These are phyloP conservation scores for Aspergillus incahuasiensis DNA, from an alignment of 495 filamentous ascomycete species.

Conservation along the genomic window DNA sequence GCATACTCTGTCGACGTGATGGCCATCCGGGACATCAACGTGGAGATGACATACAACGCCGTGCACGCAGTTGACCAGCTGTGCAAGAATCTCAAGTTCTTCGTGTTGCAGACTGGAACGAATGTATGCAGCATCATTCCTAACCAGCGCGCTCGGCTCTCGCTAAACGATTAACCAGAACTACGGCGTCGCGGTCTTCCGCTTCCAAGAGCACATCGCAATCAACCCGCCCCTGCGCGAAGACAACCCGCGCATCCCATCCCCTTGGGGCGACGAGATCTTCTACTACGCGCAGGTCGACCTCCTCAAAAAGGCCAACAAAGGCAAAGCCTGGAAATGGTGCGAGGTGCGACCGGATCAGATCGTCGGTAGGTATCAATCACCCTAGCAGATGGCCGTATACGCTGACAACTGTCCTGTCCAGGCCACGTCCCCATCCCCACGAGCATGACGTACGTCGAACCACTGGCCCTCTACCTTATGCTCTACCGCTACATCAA, in stretches of 20 bases:
- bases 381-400: too few relatives aligned
- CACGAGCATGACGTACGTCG: constrained; percentile 19
- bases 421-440: constrained; percentile 11
- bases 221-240: constrained; percentile 31
- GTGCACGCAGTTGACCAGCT: constrained; percentile 20
- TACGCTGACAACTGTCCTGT: constrained; percentile 3
- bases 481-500: constrained; percentile 30
- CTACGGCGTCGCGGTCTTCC: constrained; percentile 38
- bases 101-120: constrained; percentile 39
- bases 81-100: constrained; percentile 30
- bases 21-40: constrained; percentile 19
- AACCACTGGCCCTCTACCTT: constrained; percentile 38
- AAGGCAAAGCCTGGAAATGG: constrained; percentile 40
- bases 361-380: constrained; percentile 42
- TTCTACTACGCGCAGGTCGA: constrained; percentile 48
- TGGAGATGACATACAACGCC: constrained; percentile 20
- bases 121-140: constrained; percentile 18
- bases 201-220: constrained; percentile 18
- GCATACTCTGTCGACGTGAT: constrained; percentile 19
- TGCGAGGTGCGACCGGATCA: constrained; percentile 43
- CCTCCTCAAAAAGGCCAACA: constrained; percentile 26
- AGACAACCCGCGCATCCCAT: constrained; percentile 29
- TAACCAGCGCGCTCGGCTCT: too few relatives aligned
- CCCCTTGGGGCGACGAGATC: constrained; percentile 38
- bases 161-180: constrained; percentile 12